These are phyloP conservation scores for Sambucus nigra DNA, from an alignment of 129 eudicot genomes.

Conservation along the genomic window DNA sequence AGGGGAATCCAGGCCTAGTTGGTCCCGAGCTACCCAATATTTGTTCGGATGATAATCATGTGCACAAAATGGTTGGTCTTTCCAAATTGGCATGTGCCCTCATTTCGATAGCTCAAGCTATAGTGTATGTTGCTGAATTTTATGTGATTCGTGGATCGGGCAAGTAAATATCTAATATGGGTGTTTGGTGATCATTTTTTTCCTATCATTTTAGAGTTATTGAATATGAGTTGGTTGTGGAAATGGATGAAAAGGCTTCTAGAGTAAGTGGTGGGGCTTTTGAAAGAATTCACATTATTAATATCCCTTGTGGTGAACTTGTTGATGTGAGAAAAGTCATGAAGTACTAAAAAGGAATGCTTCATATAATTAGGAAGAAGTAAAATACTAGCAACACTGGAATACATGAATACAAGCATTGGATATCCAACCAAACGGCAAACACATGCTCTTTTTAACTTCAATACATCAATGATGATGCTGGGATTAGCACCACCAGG, in stretches of 20 bases:
- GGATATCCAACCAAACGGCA: too few species aligned
- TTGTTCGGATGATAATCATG: conserved; percentile 28
- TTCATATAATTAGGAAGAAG: too few species aligned
- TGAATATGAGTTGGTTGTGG: conserved; percentile 61
- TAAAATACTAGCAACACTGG: too few species aligned
- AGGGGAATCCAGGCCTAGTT: conserved; percentile 76
- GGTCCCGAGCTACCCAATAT: conserved; percentile 59
- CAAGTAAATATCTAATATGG: conserved; percentile 29
- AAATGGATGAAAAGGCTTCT: conserved; percentile 67
- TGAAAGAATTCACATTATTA: conserved; percentile 61
- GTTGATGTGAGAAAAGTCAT: conserved; percentile 59
- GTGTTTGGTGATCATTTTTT: conserved; percentile 70
- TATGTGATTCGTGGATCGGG: conserved; percentile 30
- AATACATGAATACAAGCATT: too few species aligned
- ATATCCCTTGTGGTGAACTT: conserved; percentile 76
- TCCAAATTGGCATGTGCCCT: conserved; percentile 44
- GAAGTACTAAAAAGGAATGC: too few species aligned
- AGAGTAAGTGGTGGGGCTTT: conserved; percentile 50
- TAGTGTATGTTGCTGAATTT: conserved; percentile 34
- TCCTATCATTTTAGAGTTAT: conserved; percentile 77
- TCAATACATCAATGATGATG: too few species aligned
- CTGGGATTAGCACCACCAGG: too few species aligned
- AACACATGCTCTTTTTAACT: too few species aligned
- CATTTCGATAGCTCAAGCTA: conserved; percentile 43
- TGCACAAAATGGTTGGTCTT: conserved; percentile 21